Conservation (phyloP, 768 basidiomycete species). For the Panus rudis region DNA sequence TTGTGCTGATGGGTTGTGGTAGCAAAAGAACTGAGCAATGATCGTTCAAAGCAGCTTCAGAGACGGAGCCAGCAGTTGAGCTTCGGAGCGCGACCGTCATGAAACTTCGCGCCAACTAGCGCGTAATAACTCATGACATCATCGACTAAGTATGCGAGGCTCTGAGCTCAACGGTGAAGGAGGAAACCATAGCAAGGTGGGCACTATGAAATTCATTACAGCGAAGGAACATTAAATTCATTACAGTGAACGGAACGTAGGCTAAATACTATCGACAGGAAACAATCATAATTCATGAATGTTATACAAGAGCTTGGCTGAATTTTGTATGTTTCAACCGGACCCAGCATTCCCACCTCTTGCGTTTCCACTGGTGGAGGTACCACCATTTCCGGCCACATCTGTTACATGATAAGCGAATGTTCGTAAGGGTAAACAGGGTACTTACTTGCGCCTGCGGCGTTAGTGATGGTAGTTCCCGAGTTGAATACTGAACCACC, state of each 20-base stretch:
- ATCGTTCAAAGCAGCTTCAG: too few relatives aligned
- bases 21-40: too few relatives aligned
- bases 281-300: background rate
- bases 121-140: too few relatives aligned
- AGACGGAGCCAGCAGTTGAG: too few relatives aligned
- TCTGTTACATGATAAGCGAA: background rate
- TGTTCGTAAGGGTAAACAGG: background rate
- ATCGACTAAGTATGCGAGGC: too few relatives aligned
- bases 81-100: too few relatives aligned
- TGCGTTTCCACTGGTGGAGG: background rate
- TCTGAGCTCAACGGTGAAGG: too few relatives aligned
- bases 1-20: too few relatives aligned
- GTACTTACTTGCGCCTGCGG: background rate
- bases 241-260: background rate
- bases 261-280: background rate
- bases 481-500: conserved; percentile 6
- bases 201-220: background rate
- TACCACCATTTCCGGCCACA: background rate
- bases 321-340: background rate
- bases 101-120: too few relatives aligned
- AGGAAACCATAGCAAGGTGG: background rate
- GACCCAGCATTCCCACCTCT: background rate
- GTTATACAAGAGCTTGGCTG: background rate
- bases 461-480: background rate
- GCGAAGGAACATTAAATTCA: background rate